These are phyloP conservation scores for Malassezia vespertilionis DNA, from an alignment of 1,284 basidiomycete genomes.

Conservation along the genomic window DNA sequence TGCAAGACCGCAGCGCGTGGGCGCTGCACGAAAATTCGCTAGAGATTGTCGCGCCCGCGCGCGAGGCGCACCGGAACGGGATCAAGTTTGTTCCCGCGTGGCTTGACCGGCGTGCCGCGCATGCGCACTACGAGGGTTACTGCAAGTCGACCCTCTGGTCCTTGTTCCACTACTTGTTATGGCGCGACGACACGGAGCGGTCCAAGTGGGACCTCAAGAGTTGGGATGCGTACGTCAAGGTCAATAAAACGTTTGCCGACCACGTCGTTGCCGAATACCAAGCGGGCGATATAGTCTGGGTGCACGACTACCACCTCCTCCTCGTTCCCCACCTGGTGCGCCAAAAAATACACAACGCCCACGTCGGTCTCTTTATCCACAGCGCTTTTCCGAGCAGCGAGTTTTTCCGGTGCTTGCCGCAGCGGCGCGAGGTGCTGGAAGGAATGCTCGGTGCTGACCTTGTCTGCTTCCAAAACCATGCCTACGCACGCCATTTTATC, in stretches of 20 bases:
- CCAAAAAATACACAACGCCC: slow-evolving; percentile 61
- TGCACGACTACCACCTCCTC: slow-evolving; percentile 66
- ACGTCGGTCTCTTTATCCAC: slow-evolving; percentile 84
- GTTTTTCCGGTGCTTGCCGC: slow-evolving; percentile 80
- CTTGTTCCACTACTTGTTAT: slow-evolving; percentile 92
- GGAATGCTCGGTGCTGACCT: slow-evolving; percentile 97
- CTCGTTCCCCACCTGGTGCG: slow-evolving; percentile 78
- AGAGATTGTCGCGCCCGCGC: slow-evolving; percentile 16
- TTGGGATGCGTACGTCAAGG: slow-evolving; percentile 72
- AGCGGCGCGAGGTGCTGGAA: slow-evolving; percentile 79
- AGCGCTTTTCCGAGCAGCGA: slow-evolving; percentile 95
- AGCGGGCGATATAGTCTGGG: slow-evolving; percentile 67
- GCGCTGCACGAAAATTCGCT: slow-evolving; percentile 22
- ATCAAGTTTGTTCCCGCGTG: slow-evolving; percentile 74
- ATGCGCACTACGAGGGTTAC: slow-evolving; percentile 83
- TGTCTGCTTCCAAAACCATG: slow-evolving; percentile 91
- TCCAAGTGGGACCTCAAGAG: slow-evolving; percentile 59
- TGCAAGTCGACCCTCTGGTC: slow-evolving; percentile 98
- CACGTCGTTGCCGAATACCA: slow-evolving; percentile 64
- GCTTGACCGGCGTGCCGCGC: slow-evolving; percentile 77
- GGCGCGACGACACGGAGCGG: slow-evolving; percentile 66
- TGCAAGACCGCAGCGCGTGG: slow-evolving; percentile 38
- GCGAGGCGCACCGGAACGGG: slow-evolving; percentile 33
- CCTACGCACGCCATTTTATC: slow-evolving; percentile 87
- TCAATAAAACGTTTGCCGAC: slow-evolving; percentile 74